phyloP scores from a whole-genome alignment of 1,284 basidiomycete genomes.

The Pyrrhoderma noxium region DNA sequence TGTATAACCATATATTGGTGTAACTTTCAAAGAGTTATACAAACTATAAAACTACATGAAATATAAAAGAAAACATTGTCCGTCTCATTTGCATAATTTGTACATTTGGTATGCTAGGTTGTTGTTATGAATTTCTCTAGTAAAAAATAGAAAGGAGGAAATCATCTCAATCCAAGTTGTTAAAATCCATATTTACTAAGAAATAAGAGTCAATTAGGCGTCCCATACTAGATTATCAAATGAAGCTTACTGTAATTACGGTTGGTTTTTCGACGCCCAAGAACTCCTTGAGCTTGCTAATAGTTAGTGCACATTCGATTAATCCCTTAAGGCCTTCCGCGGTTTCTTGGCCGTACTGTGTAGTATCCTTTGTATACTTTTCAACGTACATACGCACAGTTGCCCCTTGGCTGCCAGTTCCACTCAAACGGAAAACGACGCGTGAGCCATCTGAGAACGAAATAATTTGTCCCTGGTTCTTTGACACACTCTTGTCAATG shows the following conservation, averaged over 20 bases:
- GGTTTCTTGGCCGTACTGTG: slow-evolving; percentile 71
- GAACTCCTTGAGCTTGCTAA: slow-evolving; percentile 82
- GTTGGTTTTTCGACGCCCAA: slow-evolving; percentile 86
- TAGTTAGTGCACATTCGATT: slow-evolving; percentile 87
- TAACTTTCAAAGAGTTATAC: too few species aligned
- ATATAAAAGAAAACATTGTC: too few species aligned
- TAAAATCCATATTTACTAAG: too few species aligned
- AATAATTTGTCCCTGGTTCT: slow-evolving; percentile 95
- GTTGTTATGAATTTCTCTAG: too few species aligned
- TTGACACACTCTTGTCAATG: slow-evolving; percentile 88
- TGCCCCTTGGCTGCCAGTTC: slow-evolving; percentile 93
- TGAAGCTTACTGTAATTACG: slow-evolving; percentile 91
- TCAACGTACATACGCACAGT: slow-evolving; percentile 91
- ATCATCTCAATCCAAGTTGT: too few species aligned
- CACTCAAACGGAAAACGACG: slow-evolving; percentile 92
- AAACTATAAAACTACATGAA: too few species aligned
- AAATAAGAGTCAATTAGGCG: too few species aligned
- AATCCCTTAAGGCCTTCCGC: slow-evolving; percentile 89
- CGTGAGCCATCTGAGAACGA: slow-evolving; percentile 87
- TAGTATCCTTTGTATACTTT: slow-evolving; percentile 80
- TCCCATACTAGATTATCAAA: too few species aligned
- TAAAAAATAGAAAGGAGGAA: too few species aligned
- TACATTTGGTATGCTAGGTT: too few species aligned
- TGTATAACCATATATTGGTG: too few species aligned
- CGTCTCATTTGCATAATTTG: too few species aligned